A percentile compares a stretch with the other conserved stretches of the same genome.
phyloP scores from a whole-genome alignment of 495 filamentous ascomycete genomes.

The Penicillium cinerascens region DNA sequence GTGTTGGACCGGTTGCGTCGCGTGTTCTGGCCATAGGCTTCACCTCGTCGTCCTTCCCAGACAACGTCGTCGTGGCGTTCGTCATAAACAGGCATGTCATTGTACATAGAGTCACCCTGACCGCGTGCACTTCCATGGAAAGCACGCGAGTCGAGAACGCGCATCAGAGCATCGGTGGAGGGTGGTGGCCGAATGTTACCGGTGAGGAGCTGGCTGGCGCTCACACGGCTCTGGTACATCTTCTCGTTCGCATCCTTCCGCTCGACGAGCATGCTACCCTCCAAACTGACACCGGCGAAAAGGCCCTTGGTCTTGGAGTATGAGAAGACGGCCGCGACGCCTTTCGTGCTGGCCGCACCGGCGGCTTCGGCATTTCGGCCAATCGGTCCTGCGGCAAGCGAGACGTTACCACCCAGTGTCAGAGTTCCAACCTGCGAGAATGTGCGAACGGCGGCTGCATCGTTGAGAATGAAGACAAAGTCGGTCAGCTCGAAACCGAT shows the following conservation, averaged over 20 bases:
- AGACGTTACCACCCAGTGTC: slow-evolving; percentile 94
- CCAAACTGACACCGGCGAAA: slow-evolving; percentile 91
- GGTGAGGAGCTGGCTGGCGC: slow-evolving; percentile 76
- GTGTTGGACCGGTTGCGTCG: slow-evolving; percentile 56
- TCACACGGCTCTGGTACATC: slow-evolving; percentile 78
- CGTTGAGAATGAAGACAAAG: slow-evolving; percentile 98
- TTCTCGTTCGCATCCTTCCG: slow-evolving; percentile 96
- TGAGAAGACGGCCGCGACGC: slow-evolving; percentile 88
- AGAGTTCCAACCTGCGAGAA: slow-evolving; percentile 90
- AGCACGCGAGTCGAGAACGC: slow-evolving; percentile 74
- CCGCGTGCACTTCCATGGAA: slow-evolving; percentile 62
- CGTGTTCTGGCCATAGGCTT: slow-evolving; percentile 71
- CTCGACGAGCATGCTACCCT: slow-evolving; percentile 87
- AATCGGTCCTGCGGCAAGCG: slow-evolving; percentile 88
- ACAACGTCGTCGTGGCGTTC: slow-evolving; percentile 83
- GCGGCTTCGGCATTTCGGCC: slow-evolving; percentile 95
- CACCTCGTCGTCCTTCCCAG: slow-evolving; percentile 81
- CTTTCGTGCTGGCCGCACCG: slow-evolving; percentile 84
- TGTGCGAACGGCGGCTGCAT: slow-evolving; percentile 83
- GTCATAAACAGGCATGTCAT: slow-evolving; percentile 91
- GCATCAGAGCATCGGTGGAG: slow-evolving; percentile 77
- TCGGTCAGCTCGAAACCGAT: slow-evolving; percentile 97
- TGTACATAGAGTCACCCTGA: slow-evolving; percentile 74
- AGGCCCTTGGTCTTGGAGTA: slow-evolving; percentile 97
- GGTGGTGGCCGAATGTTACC: slow-evolving; percentile 76